phyloP scores from a whole-genome alignment of 2,329 filamentous ascomycete genomes.

The Epicoccum sorghinum region DNA sequence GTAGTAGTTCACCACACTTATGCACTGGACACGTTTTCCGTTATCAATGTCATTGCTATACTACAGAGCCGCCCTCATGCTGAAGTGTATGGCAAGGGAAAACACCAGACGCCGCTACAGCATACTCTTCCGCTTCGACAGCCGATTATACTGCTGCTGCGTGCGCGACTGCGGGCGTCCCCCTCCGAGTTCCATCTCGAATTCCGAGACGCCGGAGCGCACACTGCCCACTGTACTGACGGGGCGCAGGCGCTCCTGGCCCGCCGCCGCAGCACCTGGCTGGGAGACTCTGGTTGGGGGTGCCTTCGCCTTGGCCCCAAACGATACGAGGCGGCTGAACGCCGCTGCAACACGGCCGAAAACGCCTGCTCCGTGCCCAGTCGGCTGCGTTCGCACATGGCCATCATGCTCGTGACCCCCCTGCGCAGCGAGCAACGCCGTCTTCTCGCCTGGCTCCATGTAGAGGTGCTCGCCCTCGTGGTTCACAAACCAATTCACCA shows the following conservation, averaged over 20 bases:
- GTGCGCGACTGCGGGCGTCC: slow-evolving; percentile 28
- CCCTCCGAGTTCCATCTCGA: slow-evolving; percentile 43
- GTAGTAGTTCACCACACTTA: no score
- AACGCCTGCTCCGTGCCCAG: slow-evolving; percentile 2
- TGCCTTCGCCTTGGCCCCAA: background rate
- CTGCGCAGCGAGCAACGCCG: slow-evolving; percentile 15
- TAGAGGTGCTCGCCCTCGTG: slow-evolving; percentile 60
- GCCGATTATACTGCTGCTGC: slow-evolving; percentile 40
- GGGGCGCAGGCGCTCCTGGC: slow-evolving; percentile 23
- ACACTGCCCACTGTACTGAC: slow-evolving; percentile 27
- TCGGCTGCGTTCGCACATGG: background rate
- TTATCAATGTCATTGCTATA: no score
- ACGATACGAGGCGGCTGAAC: slow-evolving; percentile 5
- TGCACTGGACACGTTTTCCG: no score
- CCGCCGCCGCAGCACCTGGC: background rate
- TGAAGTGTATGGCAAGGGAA: no score
- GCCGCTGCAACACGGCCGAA: slow-evolving; percentile 1
- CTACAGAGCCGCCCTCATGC: no score
- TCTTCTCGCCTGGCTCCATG: slow-evolving; percentile 53
- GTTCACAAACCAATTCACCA: slow-evolving; percentile 54
- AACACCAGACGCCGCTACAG: slow-evolving; percentile 21
- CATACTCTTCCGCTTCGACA: slow-evolving; percentile 47
- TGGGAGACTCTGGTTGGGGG: slow-evolving; percentile 12
- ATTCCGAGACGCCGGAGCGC: slow-evolving; percentile 21
- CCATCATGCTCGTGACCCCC: slow-evolving; percentile 13